Conservation (phyloP, 73 alveolate species). For the Paramecium pentaurelia region DNA sequence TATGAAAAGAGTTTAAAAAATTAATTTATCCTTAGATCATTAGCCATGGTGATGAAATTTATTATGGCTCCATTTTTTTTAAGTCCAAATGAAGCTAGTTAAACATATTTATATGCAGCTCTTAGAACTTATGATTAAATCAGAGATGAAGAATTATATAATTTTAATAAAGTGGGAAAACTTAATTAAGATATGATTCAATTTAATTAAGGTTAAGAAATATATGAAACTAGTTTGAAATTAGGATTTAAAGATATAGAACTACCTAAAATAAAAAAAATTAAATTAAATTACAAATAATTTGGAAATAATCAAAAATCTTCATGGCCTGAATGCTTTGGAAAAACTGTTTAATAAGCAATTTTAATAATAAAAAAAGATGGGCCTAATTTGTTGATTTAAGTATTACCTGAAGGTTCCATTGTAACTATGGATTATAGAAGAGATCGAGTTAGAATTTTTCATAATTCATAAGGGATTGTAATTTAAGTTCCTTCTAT, state of each 20-base stretch:
- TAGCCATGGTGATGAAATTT: background rate
- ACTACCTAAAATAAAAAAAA: background rate
- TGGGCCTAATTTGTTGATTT: background rate
- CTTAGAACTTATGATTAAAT: background rate
- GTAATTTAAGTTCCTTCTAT: background rate
- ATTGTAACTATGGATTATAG: conserved; percentile 15
- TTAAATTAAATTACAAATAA: background rate
- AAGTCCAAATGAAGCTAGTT: background rate
- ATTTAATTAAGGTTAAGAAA: background rate
- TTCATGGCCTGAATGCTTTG: background rate
- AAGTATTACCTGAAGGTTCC: background rate
- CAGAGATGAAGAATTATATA: background rate
- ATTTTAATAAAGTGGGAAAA: background rate
- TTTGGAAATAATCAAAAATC: background rate
- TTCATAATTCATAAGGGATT: background rate
- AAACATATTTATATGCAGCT: background rate
- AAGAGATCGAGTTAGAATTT: background rate
- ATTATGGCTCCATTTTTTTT: background rate
- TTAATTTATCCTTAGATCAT: background rate
- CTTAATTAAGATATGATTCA: background rate
- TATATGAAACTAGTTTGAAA: background rate
- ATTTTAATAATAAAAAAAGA: background rate
- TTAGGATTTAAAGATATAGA: background rate
- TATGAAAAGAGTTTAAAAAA: background rate
- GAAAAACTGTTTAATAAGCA: background rate